Percentiles rank a stretch among this genome's conserved stretches.
phyloP scores from a whole-genome alignment of 2,329 filamentous ascomycete genomes.

The Aspergillus niger region DNA sequence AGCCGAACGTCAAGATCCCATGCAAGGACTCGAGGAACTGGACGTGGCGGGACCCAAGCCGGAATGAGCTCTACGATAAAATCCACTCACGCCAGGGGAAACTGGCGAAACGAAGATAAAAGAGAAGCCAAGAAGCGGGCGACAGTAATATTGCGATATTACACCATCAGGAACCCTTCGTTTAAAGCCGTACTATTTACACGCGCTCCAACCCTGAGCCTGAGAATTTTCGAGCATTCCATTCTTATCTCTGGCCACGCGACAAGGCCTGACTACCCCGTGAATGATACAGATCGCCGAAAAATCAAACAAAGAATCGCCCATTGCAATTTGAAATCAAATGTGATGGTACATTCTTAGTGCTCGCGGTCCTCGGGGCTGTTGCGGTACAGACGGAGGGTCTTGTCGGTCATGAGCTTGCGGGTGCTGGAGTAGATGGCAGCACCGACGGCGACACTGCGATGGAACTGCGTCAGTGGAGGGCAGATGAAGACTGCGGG shows the following conservation, averaged over 20 bases:
- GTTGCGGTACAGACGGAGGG: conserved; percentile 80
- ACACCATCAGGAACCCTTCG: conserved; percentile 28
- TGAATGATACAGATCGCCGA: conserved; percentile 34
- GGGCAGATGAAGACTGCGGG: conserved; percentile 9
- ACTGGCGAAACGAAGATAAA: conserved; percentile 19
- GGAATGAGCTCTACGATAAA: conserved; percentile 53
- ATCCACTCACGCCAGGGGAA: conserved; percentile 11
- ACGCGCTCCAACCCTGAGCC: conserved; percentile 33
- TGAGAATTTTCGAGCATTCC: conserved; percentile 27
- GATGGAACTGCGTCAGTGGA: conserved; percentile 24
- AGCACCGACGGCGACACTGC: conserved; percentile 68
- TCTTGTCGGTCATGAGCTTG: conserved; percentile 89
- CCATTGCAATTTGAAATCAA: conserved; percentile 33
- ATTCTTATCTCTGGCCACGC: conserved; percentile 18
- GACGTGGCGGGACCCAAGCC: conserved; percentile 92
- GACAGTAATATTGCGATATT: conserved; percentile 33
- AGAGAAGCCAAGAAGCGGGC: conserved; percentile 20
- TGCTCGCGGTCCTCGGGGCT: conserved; percentile 48
- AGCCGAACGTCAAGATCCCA: conserved; percentile 72
- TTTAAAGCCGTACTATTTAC: conserved; percentile 42
- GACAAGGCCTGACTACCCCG: conserved; percentile 28
- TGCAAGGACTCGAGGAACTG: conserved; percentile 91
- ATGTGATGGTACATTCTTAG: conserved; percentile 40
- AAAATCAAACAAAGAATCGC: conserved; percentile 28
- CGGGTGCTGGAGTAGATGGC: conserved; percentile 78